Evolutionary conservation across 345 rosid genomes (phyloP).

Genomic region (Gossypium turneri): DNA sequence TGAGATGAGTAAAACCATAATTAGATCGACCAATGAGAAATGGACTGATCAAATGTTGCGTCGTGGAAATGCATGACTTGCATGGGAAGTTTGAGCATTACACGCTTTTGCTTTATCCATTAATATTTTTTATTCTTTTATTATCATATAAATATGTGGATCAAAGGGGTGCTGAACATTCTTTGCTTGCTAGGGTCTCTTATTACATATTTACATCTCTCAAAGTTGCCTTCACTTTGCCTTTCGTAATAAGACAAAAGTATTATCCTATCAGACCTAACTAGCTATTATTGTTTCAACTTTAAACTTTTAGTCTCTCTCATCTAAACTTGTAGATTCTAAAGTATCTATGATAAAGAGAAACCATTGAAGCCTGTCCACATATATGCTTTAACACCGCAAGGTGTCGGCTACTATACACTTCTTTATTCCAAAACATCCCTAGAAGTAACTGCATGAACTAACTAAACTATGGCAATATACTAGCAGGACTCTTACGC

Average conservation of each 20-base stretch:
- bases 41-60: not conserved
- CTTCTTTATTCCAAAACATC: constrained; percentile 51
- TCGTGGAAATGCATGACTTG: constrained; percentile 40
- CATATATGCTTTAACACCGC: constrained; percentile 26
- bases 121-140: not conserved
- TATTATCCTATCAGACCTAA: constrained; percentile 14
- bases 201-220: constrained; percentile 29
- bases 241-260: constrained; percentile 46
- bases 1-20: not conserved
- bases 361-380: not conserved
- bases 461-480: not conserved
- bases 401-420: constrained; percentile 36
- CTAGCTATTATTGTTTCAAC: not conserved
- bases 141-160: not conserved
- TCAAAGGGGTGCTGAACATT: constrained; percentile 28
- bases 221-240: constrained; percentile 33
- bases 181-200: constrained; percentile 53
- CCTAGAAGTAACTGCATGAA: not conserved
- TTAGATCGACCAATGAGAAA: not conserved
- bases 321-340: constrained; percentile 25
- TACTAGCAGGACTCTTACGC: constrained; percentile 72
- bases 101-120: not conserved
- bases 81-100: constrained; percentile 27
- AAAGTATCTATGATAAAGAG: not conserved
- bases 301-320: not conserved